Conservation (phyloP, 768 basidiomycete genomes). For the Kwoniella europaea region DNA sequence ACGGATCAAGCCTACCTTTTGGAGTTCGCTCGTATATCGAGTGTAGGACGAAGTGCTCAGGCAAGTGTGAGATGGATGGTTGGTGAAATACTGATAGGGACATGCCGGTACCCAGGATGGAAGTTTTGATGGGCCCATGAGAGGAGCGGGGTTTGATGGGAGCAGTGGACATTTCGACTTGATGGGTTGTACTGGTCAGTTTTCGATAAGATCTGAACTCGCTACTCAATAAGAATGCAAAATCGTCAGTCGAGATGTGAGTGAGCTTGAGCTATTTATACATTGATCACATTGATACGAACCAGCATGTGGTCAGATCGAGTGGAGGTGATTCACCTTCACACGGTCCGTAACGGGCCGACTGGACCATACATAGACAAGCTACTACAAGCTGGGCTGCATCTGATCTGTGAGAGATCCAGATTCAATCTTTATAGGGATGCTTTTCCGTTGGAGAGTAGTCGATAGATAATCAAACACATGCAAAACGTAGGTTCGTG, state of each 20-base stretch:
- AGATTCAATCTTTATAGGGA: no score
- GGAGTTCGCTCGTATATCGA: slow-evolving; percentile 59
- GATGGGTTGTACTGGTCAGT: no score
- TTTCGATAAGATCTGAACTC: no score
- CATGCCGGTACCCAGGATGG: slow-evolving; percentile 77
- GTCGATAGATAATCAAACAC: no score
- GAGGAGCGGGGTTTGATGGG: not conserved
- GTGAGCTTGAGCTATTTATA: slow-evolving; percentile 2
- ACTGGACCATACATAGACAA: not conserved
- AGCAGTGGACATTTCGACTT: not conserved
- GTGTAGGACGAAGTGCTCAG: slow-evolving; percentile 58
- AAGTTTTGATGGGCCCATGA: slow-evolving; percentile 66
- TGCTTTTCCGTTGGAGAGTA: no score
- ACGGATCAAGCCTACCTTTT: slow-evolving; percentile 59
- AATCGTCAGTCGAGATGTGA: not conserved
- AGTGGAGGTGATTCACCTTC: not conserved
- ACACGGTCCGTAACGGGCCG: slow-evolving; percentile 23
- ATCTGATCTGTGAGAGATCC: not conserved
- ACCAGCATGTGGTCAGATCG: not conserved
- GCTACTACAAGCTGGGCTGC: not conserved
- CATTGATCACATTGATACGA: not conserved
- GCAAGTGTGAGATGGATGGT: slow-evolving; percentile 69
- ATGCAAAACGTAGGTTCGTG: no score
- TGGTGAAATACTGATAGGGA: slow-evolving; percentile 78
- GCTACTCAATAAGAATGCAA: no score